Conservation (phyloP, 2,329 filamentous ascomycete species). For the Blastomyces percursus region DNA sequence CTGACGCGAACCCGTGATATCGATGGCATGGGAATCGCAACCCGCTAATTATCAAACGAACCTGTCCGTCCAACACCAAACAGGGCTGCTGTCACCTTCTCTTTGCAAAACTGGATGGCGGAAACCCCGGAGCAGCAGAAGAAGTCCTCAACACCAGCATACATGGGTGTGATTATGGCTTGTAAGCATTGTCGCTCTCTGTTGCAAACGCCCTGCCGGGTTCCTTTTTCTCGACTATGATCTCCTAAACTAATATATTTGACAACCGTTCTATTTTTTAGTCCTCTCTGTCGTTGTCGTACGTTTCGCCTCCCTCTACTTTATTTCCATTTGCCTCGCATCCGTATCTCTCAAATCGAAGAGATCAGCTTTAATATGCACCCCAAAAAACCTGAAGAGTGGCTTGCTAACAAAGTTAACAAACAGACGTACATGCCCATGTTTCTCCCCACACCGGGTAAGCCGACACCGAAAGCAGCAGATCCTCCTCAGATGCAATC, state of each 20-base stretch:
- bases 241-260: slow-evolving; percentile 11
- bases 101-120: slow-evolving; percentile 39
- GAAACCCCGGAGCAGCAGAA: slow-evolving; percentile 44
- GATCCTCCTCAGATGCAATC: slow-evolving; percentile 39
- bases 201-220: slow-evolving; percentile 4
- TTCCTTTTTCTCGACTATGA: neutral
- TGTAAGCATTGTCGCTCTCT: slow-evolving; percentile 40
- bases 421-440: slow-evolving; percentile 52
- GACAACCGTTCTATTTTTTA: slow-evolving; percentile 21
- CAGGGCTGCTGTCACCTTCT: slow-evolving; percentile 39
- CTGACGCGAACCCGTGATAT: slow-evolving; percentile 2
- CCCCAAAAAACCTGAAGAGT: neutral
- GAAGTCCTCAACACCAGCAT: slow-evolving; percentile 56
- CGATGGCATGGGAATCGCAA: neutral
- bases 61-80: neutral
- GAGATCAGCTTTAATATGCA: neutral
- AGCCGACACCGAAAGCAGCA: slow-evolving; percentile 29
- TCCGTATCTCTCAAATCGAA: neutral
- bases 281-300: slow-evolving; percentile 49
- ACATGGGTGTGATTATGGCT: slow-evolving; percentile 69
- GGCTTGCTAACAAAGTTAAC: slow-evolving; percentile 8
- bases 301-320: slow-evolving; percentile 20
- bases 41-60: neutral
- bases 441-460: slow-evolving; percentile 48
- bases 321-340: neutral